Conservation (phyloP, 139 green algal genomes). For the Medakamo hakoo region DNA sequence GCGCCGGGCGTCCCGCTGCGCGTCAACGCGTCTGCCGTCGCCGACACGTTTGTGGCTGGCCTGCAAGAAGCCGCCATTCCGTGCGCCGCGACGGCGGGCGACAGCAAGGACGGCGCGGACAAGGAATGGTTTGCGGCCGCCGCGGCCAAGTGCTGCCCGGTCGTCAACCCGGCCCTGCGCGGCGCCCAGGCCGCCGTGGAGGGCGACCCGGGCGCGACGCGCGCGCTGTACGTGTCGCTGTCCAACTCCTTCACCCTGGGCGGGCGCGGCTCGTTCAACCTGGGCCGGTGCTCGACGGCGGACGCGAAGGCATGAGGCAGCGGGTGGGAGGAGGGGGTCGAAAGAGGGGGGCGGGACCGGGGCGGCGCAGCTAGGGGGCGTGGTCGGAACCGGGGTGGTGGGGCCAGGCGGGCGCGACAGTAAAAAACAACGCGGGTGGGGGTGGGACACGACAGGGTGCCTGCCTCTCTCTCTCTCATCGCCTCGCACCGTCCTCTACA, state of each 20-base stretch:
- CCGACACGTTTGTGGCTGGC: background rate
- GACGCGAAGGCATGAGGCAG: background rate
- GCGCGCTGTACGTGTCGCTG: background rate
- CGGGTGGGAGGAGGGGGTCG: too few species aligned
- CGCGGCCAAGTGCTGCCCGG: background rate
- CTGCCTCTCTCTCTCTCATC: too few species aligned
- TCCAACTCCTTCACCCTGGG: background rate
- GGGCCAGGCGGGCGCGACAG: too few species aligned
- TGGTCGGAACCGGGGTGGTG: too few species aligned
- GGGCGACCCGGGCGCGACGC: background rate
- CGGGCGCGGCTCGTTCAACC: background rate
- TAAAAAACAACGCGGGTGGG: too few species aligned
- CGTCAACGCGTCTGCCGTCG: background rate
- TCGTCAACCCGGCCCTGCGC: background rate
- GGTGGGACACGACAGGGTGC: too few species aligned
- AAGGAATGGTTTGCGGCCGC: background rate
- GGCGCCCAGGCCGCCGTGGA: background rate
- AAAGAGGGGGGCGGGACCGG: too few species aligned
- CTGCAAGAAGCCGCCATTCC: background rate
- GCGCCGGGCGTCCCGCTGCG: too few species aligned
- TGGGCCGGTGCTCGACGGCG: background rate
- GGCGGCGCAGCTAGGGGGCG: too few species aligned
- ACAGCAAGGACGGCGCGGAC: background rate
- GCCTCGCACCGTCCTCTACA: too few species aligned
- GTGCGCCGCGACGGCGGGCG: background rate